A percentile compares a stretch with the other conserved stretches of the same genome.
These are phyloP conservation scores for Yarrowia porcina DNA, from an alignment of 805 yeast genomes.

Conservation along the genomic window DNA sequence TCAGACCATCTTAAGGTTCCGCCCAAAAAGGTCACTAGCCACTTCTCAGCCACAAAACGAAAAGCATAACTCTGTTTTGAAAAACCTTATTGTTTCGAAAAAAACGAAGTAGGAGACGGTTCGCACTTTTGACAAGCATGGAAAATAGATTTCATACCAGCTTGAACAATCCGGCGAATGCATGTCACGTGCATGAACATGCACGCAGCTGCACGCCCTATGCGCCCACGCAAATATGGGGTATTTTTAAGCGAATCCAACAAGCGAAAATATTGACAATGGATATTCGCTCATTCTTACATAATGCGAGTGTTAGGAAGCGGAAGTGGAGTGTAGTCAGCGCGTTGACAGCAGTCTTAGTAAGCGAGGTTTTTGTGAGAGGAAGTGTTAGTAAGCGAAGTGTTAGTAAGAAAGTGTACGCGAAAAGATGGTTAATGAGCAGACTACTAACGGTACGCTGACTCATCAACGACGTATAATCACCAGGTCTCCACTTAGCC, in stretches of 20 bases:
- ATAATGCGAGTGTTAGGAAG: not conserved
- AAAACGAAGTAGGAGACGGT: not conserved
- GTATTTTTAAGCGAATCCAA: not conserved
- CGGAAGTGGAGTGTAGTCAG: not conserved
- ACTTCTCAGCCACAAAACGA: not conserved
- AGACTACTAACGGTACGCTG: no score
- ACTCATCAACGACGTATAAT: no score
- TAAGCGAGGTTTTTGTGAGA: no score
- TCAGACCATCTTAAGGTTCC: not conserved
- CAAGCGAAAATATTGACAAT: not conserved
- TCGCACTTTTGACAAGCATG: not conserved
- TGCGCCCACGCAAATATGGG: not conserved
- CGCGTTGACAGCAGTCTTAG: not conserved
- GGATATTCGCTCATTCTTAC: not conserved
- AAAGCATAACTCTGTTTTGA: not conserved
- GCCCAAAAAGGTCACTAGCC: not conserved
- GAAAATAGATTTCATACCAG: not conserved
- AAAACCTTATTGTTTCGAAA: not conserved
- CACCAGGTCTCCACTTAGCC: no score
- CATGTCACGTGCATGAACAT: not conserved
- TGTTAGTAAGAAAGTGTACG: no score
- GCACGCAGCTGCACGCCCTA: not conserved
- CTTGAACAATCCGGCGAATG: not conserved
- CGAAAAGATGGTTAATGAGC: no score
- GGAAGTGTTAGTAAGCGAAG: no score